A percentile compares a stretch with the other conserved stretches of the same genome.
These are phyloP conservation scores for Saccharata proteae DNA, from an alignment of 2,329 filamentous ascomycete species.

Conservation along the genomic window DNA sequence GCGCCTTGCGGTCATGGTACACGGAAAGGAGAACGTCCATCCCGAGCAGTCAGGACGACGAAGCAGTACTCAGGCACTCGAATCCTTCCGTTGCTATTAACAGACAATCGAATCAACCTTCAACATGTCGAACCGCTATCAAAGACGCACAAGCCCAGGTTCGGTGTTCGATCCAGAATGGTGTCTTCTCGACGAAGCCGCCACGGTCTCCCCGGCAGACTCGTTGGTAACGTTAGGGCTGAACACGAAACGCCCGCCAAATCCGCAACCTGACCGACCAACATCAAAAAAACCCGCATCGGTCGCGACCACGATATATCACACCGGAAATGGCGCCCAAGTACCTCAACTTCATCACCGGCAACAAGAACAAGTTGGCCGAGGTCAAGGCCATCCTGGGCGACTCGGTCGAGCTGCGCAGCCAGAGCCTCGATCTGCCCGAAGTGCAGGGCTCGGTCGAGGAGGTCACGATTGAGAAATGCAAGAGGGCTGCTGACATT, in stretches of 20 bases:
- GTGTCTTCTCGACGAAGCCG: too few relatives aligned
- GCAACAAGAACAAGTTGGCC: slow-evolving; percentile 85
- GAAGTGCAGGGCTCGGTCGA: slow-evolving; percentile 91
- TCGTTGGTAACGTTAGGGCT: too few relatives aligned
- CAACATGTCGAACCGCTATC: too few relatives aligned
- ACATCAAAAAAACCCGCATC: slow-evolving; percentile 8
- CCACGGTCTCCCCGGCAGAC: too few relatives aligned
- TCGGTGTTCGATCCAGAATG: too few relatives aligned
- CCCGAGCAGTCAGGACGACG: slow-evolving; percentile 31
- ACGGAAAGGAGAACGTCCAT: slow-evolving; percentile 6
- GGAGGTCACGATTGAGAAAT: slow-evolving; percentile 84
- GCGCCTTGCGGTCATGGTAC: slow-evolving; percentile 6
- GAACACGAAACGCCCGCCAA: too few relatives aligned
- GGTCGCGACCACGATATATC: neutral
- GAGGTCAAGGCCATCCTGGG: slow-evolving; percentile 85
- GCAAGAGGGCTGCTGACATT: slow-evolving; percentile 63
- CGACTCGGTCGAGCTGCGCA: slow-evolving; percentile 59
- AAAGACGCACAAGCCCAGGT: too few relatives aligned
- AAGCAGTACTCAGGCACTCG: slow-evolving; percentile 38
- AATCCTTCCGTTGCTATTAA: too few relatives aligned
- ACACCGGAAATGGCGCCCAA: slow-evolving; percentile 31
- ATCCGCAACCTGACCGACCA: neutral
- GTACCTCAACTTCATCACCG: slow-evolving; percentile 83
- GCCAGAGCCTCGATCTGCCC: slow-evolving; percentile 63
- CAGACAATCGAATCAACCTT: too few relatives aligned